Conservation (phyloP, 1,284 basidiomycete genomes). For the Lentinula novae-zelandiae region DNA sequence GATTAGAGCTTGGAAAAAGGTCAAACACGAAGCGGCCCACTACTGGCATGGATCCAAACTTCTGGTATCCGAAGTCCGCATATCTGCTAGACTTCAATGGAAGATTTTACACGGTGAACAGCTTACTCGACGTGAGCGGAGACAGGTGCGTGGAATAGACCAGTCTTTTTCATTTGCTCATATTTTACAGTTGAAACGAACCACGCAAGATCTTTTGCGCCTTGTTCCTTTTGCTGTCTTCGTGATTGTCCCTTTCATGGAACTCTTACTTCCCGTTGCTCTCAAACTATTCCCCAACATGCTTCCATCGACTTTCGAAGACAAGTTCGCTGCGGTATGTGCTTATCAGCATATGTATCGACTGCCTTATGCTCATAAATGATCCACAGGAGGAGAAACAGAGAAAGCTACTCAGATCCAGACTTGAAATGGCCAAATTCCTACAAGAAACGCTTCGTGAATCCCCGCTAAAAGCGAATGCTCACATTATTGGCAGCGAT, state of each 20-base stretch:
- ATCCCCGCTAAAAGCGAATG: slow-evolving; percentile 89
- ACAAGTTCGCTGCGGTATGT: slow-evolving; percentile 87
- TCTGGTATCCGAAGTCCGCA: slow-evolving; percentile 91
- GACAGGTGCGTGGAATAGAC: slow-evolving; percentile 63
- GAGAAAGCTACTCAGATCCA: slow-evolving; percentile 90
- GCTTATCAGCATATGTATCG: background rate
- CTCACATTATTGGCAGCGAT: slow-evolving; percentile 87
- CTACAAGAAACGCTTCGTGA: slow-evolving; percentile 96
- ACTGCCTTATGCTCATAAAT: background rate
- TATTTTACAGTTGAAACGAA: slow-evolving; percentile 78
- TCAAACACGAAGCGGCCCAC: slow-evolving; percentile 95
- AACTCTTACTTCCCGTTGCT: slow-evolving; percentile 93
- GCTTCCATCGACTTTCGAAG: slow-evolving; percentile 98
- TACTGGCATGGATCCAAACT: slow-evolving; percentile 98
- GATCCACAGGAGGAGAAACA: slow-evolving; percentile 89
- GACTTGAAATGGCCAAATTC: slow-evolving; percentile 99
- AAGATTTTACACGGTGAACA: slow-evolving; percentile 91
- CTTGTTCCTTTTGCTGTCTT: slow-evolving; percentile 96
- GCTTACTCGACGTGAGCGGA: slow-evolving; percentile 88
- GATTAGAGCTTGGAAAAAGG: slow-evolving; percentile 79
- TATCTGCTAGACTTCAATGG: slow-evolving; percentile 85
- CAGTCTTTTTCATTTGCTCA: background rate
- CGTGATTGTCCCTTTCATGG: slow-evolving; percentile 97
- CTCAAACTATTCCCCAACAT: slow-evolving; percentile 98
- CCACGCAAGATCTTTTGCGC: slow-evolving; percentile 89